Base-by-base conservation (phyloP, 495 filamentous ascomycete genomes). In the Aspergillus wentii region DNA sequence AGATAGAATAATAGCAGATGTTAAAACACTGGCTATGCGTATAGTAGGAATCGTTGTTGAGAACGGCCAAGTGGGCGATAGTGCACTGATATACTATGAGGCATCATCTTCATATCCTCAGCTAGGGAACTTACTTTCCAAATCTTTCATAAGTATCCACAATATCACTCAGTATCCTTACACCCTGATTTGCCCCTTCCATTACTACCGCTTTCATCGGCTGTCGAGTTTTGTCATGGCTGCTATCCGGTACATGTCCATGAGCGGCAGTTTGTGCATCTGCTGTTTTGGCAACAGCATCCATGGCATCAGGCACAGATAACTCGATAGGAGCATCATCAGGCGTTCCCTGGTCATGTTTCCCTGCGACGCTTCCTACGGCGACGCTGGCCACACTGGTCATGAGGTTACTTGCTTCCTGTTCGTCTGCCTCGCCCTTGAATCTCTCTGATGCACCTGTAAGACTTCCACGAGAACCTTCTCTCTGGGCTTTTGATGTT, bases 401-500 rank as follows among this genome's bases (percentile, higher is more conserved):
- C 22, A 92, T 78, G 43, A 95, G 80, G 46, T 88, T 90, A 45
- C 71, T 80, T 2, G 88, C 88, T 56, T 94, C 88, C 42, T 83
- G 76, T 53, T 95, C 88, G 4, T 87, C 86, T 0, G 87, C 85
- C 55, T 94, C 88, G 13, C 88, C 88, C 49, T 88, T 83, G 54
- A 88, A 79, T 38, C 82, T 85, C 60, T 94, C 86, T 1, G 86
- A 83, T 0, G 83, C 87, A 13, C 88, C 88, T 0, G 88, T 94
- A 4, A 83, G 67, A 42, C 80, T 89, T 38, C 88, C 86, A 17
- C 85, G 75, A 22, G 82, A 88, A 9, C 85, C 86, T 3, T 87
- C 66, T 79, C 73, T 28, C 71, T 71, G 1, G 86, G 81, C 49
- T 82, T 85, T 47, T 87, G 76, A 86, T 62, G 0, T 79, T 72